Percentiles rank a stretch among this genome's conserved stretches.
phyloP scores from a whole-genome alignment of 768 basidiomycete species.

The Megacollybia marginata region DNA sequence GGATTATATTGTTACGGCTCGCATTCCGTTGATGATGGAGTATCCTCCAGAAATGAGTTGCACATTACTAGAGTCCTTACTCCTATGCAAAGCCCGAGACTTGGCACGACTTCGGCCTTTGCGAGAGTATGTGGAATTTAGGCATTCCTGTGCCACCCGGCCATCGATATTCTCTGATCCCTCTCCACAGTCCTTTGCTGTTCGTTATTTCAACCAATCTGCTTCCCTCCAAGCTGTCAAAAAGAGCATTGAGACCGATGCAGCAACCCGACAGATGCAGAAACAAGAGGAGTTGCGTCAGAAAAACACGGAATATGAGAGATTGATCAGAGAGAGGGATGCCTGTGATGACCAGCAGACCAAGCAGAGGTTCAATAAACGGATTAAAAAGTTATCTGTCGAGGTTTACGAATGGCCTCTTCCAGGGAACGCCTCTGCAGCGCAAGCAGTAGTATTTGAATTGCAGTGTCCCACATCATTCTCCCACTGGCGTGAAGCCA shows the following conservation, averaged over 20 bases:
- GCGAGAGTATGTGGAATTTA: slow-evolving; percentile 3
- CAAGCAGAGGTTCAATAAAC: slow-evolving; percentile 12
- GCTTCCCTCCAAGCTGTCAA: not conserved
- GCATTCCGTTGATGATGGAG: slow-evolving; percentile 28
- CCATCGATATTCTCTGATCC: slow-evolving; percentile 24
- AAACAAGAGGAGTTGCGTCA: not conserved
- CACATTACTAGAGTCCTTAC: slow-evolving; percentile 28
- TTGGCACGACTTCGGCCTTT: not conserved
- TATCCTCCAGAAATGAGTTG: slow-evolving; percentile 39
- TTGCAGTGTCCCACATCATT: not conserved
- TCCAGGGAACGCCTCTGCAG: slow-evolving; percentile 15
- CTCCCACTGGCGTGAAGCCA: slow-evolving; percentile 25
- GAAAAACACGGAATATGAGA: not conserved
- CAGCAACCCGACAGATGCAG: not conserved
- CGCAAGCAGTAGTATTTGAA: slow-evolving; percentile 10
- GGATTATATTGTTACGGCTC: slow-evolving; percentile 25
- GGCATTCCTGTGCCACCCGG: slow-evolving; percentile 8
- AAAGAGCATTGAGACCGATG: not conserved
- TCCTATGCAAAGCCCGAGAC: slow-evolving; percentile 25
- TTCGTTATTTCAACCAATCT: slow-evolving; percentile 22
- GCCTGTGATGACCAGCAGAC: slow-evolving; percentile 11
- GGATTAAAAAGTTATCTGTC: slow-evolving; percentile 19
- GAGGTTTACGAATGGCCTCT: slow-evolving; percentile 40
- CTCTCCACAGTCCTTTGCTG: slow-evolving; percentile 16
- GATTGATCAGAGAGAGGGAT: not conserved